Evolutionary conservation across 2,329 filamentous ascomycete genomes (phyloP).

Genomic region (Exophiala dermatitidis): DNA sequence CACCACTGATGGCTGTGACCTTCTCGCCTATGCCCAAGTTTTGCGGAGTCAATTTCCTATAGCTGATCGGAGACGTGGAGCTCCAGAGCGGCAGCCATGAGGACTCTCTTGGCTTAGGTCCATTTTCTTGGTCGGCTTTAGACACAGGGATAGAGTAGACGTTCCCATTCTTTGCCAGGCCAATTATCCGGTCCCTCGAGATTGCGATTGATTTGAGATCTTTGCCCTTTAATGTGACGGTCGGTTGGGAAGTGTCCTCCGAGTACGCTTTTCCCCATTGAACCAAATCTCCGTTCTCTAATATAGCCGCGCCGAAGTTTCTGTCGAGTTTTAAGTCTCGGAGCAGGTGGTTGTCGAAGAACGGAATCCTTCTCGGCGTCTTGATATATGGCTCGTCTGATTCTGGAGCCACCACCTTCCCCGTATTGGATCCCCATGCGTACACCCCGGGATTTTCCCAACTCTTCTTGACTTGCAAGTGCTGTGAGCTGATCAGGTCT

Average conservation of each 20-base stretch:
- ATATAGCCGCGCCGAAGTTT: slow-evolving; percentile 76
- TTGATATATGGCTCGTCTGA: slow-evolving; percentile 73
- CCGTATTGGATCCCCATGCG: slow-evolving; percentile 83
- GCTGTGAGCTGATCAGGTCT: slow-evolving; percentile 73
- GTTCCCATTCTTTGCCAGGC: slow-evolving; percentile 62
- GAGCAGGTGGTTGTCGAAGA: slow-evolving; percentile 77
- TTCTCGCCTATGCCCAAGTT: slow-evolving; percentile 63
- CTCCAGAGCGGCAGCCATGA: slow-evolving; percentile 73
- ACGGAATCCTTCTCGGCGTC: slow-evolving; percentile 66
- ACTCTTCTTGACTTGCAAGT: slow-evolving; percentile 78
- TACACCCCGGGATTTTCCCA: slow-evolving; percentile 81
- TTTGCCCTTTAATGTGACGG: slow-evolving; percentile 70
- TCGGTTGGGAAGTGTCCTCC: slow-evolving; percentile 55
- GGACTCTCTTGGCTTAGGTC: slow-evolving; percentile 56
- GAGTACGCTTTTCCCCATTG: slow-evolving; percentile 85
- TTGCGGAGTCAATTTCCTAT: slow-evolving; percentile 62
- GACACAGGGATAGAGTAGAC: slow-evolving; percentile 82
- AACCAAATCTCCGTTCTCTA: slow-evolving; percentile 77
- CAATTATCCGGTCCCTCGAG: slow-evolving; percentile 76
- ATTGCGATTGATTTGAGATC: slow-evolving; percentile 68
- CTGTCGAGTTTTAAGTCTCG: slow-evolving; percentile 80
- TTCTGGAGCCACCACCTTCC: slow-evolving; percentile 76
- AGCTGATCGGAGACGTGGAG: slow-evolving; percentile 54
- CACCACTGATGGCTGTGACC: slow-evolving; percentile 65
- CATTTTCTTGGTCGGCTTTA: slow-evolving; percentile 60